A percentile compares a stretch with the other conserved stretches of the same genome.
These are phyloP conservation scores for Punctularia strigosozonata DNA, from an alignment of 768 basidiomycete species.

Conservation along the genomic window DNA sequence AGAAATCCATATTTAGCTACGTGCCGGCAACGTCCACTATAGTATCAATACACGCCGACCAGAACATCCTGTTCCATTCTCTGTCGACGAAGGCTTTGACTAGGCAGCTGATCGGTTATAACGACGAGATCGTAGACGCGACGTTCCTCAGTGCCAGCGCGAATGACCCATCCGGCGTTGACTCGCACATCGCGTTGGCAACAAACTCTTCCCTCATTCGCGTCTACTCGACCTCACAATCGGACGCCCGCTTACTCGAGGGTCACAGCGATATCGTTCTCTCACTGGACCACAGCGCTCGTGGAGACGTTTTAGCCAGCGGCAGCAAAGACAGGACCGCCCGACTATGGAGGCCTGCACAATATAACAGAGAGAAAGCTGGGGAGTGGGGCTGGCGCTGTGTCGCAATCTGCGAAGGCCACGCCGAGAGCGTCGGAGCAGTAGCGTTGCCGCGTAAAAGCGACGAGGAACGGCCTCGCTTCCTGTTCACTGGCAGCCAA, in stretches of 20 bases:
- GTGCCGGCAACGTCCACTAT: slow-evolving; percentile 50
- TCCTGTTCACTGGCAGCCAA: slow-evolving; percentile 93
- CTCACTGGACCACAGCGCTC: slow-evolving; percentile 57
- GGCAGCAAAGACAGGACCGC: slow-evolving; percentile 90
- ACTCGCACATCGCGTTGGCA: slow-evolving; percentile 83
- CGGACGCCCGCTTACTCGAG: slow-evolving; percentile 77
- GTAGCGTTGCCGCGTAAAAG: slow-evolving; percentile 64
- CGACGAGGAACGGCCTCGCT: slow-evolving; percentile 36
- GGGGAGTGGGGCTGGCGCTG: slow-evolving; percentile 51
- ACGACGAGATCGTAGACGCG: slow-evolving; percentile 94
- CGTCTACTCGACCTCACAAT: slow-evolving; percentile 62
- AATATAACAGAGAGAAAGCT: not conserved
- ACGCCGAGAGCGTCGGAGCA: slow-evolving; percentile 89
- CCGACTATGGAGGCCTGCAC: slow-evolving; percentile 59
- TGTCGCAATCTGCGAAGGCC: slow-evolving; percentile 83
- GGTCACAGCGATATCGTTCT: slow-evolving; percentile 92
- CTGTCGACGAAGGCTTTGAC: slow-evolving; percentile 48
- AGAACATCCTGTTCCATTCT: slow-evolving; percentile 91
- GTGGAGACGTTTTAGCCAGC: slow-evolving; percentile 68
- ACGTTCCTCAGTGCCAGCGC: slow-evolving; percentile 53
- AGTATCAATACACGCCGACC: slow-evolving; percentile 86
- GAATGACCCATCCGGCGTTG: slow-evolving; percentile 18
- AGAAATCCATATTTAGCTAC: slow-evolving; percentile 36
- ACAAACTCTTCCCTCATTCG: slow-evolving; percentile 95
- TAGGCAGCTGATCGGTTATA: slow-evolving; percentile 90